Evolutionary conservation across 2,329 filamentous ascomycete species (phyloP).

Genomic region (Hymenoscyphus linearis): DNA sequence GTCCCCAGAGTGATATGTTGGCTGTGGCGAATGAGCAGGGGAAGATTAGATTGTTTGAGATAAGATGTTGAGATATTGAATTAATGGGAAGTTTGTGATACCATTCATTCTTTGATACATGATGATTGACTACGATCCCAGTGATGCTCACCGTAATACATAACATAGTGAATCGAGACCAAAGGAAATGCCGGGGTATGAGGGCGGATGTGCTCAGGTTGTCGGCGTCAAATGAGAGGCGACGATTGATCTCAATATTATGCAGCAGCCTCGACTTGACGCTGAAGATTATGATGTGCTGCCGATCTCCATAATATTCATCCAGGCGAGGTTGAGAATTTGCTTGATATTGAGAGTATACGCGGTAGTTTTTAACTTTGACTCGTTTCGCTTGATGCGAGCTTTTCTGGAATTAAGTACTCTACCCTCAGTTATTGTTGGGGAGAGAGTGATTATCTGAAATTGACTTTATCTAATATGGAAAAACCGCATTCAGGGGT

Average conservation of each 20-base stretch:
- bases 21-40: slow-evolving; percentile 86
- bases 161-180: too few relatives aligned
- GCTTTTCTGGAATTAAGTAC: not conserved
- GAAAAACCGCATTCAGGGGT: not conserved
- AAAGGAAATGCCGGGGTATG: too few relatives aligned
- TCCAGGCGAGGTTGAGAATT: too few relatives aligned
- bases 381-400: not conserved
- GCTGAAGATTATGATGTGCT: too few relatives aligned
- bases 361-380: not conserved
- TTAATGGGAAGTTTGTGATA: not conserved
- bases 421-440: not conserved
- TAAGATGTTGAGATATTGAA: slow-evolving; percentile 48
- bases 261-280: too few relatives aligned
- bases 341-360: not conserved
- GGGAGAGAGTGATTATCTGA: not conserved
- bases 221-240: not conserved
- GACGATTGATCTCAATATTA: too few relatives aligned
- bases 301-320: too few relatives aligned
- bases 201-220: too few relatives aligned
- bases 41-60: slow-evolving; percentile 88
- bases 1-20: slow-evolving; percentile 60
- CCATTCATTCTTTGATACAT: not conserved
- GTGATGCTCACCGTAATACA: too few relatives aligned
- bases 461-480: not conserved
- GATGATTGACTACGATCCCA: too few relatives aligned